Evolutionary conservation across 495 filamentous ascomycete species (phyloP).

Genomic region (Neurospora hispaniola): DNA sequence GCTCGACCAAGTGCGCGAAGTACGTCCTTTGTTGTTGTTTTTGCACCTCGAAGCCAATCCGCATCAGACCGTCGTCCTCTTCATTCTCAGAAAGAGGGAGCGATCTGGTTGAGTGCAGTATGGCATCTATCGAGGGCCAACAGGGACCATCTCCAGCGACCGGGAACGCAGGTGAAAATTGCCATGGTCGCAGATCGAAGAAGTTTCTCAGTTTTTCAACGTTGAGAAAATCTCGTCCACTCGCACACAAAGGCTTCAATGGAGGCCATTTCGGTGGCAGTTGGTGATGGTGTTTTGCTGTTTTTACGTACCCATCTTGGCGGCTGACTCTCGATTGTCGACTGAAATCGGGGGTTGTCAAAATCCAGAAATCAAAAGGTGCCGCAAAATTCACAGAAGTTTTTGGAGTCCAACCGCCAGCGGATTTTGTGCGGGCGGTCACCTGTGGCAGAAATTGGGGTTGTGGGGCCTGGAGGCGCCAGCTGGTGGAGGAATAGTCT

Average conservation of each 20-base stretch:
- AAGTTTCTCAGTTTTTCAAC: conserved; percentile 8
- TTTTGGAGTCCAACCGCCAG: conserved; percentile 4
- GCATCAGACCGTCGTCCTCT: background rate
- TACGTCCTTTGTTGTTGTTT: conserved; percentile 13
- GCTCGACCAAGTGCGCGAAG: conserved; percentile 15
- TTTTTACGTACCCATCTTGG: conserved; percentile 42
- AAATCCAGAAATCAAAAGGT: conserved; percentile 11
- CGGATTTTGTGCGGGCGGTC: conserved; percentile 7
- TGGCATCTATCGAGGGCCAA: background rate
- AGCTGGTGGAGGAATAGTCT: background rate
- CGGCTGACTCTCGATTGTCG: conserved; percentile 29
- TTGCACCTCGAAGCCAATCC: background rate
- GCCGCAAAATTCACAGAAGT: conserved; percentile 8
- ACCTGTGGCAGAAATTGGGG: background rate
- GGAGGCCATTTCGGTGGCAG: conserved; percentile 10
- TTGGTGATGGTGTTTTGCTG: conserved; percentile 4
- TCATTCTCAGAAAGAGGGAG: background rate
- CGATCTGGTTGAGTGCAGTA: conserved; percentile 2
- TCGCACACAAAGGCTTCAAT: conserved; percentile 33
- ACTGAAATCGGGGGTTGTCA: conserved; percentile 29
- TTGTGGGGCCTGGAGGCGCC: background rate
- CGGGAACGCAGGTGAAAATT: conserved; percentile 9
- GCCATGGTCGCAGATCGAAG: conserved; percentile 30
- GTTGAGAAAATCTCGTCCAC: conserved; percentile 24
- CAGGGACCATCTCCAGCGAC: background rate